Evolutionary conservation across 2,329 filamentous ascomycete genomes (phyloP).

Genomic region (Arthroderma sp.): DNA sequence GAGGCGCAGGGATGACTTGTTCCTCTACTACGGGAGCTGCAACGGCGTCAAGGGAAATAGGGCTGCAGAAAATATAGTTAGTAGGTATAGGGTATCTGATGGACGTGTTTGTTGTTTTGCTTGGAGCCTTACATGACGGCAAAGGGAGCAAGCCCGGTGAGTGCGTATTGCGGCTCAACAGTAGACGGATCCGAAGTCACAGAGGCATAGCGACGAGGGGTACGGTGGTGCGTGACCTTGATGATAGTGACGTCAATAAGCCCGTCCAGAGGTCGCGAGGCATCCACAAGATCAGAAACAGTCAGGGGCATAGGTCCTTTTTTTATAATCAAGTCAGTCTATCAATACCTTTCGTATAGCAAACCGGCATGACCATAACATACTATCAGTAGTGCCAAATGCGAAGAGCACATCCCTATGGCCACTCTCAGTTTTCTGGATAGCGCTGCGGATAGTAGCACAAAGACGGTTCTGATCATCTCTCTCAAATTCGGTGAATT

Average conservation of each 20-base stretch:
- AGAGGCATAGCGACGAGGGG: not conserved
- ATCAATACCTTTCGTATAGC: not conserved
- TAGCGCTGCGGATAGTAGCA: not conserved
- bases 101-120: not conserved
- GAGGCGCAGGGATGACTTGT: not conserved
- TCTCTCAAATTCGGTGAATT: slow-evolving; percentile 3
- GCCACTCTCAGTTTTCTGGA: not conserved
- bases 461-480: not conserved
- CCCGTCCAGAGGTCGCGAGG: not conserved
- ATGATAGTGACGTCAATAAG: slow-evolving; percentile 5
- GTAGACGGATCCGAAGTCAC: not conserved
- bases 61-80: not conserved
- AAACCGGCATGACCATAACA: not conserved
- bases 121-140: not conserved
- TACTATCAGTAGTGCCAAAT: not conserved
- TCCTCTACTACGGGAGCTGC: slow-evolving; percentile 2
- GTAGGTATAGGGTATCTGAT: not conserved
- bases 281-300: not conserved
- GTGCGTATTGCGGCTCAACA: not conserved
- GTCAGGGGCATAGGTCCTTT: not conserved
- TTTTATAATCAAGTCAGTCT: not conserved
- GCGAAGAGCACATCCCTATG: slow-evolving; percentile 2
- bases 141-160: not conserved
- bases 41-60: not conserved
- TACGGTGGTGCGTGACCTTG: not conserved